Evolutionary conservation across 2,329 filamentous ascomycete genomes (phyloP).

Genomic region (Rutstroemia sp.): DNA sequence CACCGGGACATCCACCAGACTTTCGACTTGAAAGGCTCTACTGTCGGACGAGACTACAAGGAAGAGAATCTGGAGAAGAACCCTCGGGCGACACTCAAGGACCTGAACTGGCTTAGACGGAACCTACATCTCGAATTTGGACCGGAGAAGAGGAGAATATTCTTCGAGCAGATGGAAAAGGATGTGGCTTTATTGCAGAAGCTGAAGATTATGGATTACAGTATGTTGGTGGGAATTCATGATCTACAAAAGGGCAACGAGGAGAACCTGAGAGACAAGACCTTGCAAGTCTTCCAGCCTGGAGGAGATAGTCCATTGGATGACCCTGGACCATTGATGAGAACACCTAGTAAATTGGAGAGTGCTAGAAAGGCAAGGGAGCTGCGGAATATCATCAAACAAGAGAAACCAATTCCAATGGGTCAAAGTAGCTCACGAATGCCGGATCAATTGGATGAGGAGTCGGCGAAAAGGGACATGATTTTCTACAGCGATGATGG

Average conservation of each 20-base stretch:
- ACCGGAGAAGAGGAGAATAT: conserved; percentile 77
- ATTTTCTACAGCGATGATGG: conserved; percentile 94
- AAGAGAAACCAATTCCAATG: conserved; percentile 89
- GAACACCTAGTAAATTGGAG: conserved; percentile 90
- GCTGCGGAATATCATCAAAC: conserved; percentile 83
- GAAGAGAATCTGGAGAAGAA: conserved; percentile 86
- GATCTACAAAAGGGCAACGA: conserved; percentile 87
- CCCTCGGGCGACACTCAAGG: conserved; percentile 87
- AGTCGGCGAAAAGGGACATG: conserved; percentile 60
- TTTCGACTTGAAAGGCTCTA: conserved; percentile 95
- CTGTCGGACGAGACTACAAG: conserved; percentile 81
- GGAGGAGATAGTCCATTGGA: conserved; percentile 59
- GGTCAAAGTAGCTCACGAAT: conserved; percentile 75
- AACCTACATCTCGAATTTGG: conserved; percentile 83
- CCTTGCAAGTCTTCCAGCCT: conserved; percentile 87
- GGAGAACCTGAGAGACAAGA: conserved; percentile 85
- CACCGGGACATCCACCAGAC: conserved; percentile 96
- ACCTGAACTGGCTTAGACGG: conserved; percentile 90
- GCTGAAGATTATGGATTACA: conserved; percentile 98
- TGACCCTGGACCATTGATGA: conserved; percentile 52
- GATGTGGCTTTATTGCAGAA: conserved; percentile 83
- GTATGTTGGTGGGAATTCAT: conserved; percentile 87
- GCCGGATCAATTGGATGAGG: conserved; percentile 79
- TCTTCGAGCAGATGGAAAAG: conserved; percentile 79
- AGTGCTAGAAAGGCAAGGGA: conserved; percentile 86